Percentiles rank a stretch among this genome's conserved stretches.
These are phyloP conservation scores for Cutaneotrichosporon cyanovorans DNA, from an alignment of 1,284 basidiomycete genomes.

Conservation along the genomic window DNA sequence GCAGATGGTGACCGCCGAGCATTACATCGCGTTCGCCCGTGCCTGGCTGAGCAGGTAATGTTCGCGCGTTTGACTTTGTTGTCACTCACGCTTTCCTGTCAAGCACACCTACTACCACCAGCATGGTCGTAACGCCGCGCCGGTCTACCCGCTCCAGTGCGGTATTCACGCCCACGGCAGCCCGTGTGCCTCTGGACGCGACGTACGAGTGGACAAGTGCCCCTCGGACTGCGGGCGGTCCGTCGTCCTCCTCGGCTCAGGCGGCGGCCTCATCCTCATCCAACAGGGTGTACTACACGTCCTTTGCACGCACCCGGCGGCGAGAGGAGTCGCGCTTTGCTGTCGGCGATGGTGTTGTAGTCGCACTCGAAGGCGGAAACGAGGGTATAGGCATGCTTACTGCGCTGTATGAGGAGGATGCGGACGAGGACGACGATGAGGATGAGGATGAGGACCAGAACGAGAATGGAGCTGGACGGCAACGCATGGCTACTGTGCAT, in stretches of 20 bases:
- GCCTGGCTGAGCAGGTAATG: not conserved
- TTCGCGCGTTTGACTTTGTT: not conserved
- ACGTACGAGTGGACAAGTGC: constrained; percentile 24
- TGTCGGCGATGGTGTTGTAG: constrained; percentile 41
- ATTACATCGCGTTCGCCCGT: too few relatives aligned
- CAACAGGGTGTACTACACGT: constrained; percentile 20
- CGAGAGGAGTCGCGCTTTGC: constrained; percentile 30
- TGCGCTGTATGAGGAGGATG: constrained; percentile 36
- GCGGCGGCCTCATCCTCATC: too few relatives aligned
- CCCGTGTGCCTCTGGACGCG: constrained; percentile 5
- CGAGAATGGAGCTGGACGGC: constrained; percentile 10
- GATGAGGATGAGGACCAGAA: constrained; percentile 13
- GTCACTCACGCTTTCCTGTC: not conserved
- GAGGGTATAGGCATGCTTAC: constrained; percentile 41
- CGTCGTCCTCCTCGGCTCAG: too few relatives aligned
- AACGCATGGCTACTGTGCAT: constrained; percentile 42
- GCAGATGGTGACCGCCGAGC: too few relatives aligned
- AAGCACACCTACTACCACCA: not conserved
- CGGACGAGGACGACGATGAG: constrained; percentile 15
- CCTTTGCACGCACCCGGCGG: constrained; percentile 23
- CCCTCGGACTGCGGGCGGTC: not conserved
- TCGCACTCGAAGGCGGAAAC: constrained; percentile 35
- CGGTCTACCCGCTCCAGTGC: constrained; percentile 30
- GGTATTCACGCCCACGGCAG: constrained; percentile 30
- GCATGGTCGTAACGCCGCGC: constrained; percentile 28